Base-by-base conservation (phyloP, 2,329 filamentous ascomycete genomes). In the Trichoderma sp. region DNA sequence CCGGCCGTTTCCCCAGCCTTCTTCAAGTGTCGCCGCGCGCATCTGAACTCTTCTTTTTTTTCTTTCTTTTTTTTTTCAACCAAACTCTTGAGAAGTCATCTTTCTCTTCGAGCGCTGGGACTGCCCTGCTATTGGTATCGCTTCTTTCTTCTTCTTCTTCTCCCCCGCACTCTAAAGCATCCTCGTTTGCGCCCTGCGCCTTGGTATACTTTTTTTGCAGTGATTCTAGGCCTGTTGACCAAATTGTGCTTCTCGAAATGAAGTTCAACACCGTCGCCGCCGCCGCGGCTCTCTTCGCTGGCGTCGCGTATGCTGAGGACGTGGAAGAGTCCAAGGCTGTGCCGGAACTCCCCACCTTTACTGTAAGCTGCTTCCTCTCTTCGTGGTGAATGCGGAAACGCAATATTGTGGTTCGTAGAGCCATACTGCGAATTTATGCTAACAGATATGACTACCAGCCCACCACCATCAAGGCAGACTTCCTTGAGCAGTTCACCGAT, bases 401-500 rank as follows among this genome's bases (percentile, higher is more conserved):
- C 18, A 60, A 24, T 13, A 8, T 24, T 49, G 24, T 13, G 46
- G 21, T n/a, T 3, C 2, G 24, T 10, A 21, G 28, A 30, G 7
- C 8, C 37, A 58, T 49, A 8, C 49, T 13, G 43, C 30, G 10
- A 49, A 5, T 46, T 24, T 18, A 18, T 66, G 39, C 72, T 75
- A 68, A 71, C 76, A 75, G 68, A 77, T 71, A 5, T 28, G 59
- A 49, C 51, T 63, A 37, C 18, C 28, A 99, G 95, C 94, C 96
- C 70, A 93, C 94, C 73, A 87, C 85, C 72, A 81, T 98, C 77
- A 96, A 97, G 84, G 96, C 91, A 74, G 93, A 94, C 70, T 99
- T 99, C 88, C 85, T 98, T 73, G 96, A 99, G 86, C 96, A 99
- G 83, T 99, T 99, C 86, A 97, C 93, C 83, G 92, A 96, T 75